Percentiles rank a stretch among this genome's conserved stretches.
These are phyloP conservation scores for Curvularia hawaiiensis DNA, from an alignment of 2,329 filamentous ascomycete genomes.

Conservation along the genomic window DNA sequence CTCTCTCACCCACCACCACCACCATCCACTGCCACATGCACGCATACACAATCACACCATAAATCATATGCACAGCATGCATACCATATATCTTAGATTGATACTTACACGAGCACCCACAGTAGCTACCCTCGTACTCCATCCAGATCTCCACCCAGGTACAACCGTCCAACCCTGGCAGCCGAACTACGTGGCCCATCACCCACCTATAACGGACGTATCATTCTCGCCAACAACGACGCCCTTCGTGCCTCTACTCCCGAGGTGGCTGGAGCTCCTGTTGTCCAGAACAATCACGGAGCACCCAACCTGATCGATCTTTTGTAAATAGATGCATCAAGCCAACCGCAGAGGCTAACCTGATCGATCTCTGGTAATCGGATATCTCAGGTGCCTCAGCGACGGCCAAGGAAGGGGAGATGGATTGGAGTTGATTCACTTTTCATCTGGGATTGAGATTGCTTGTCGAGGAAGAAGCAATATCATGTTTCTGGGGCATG, in stretches of 20 bases:
- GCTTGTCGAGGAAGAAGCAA: background rate
- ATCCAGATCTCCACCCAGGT: constrained; percentile 4
- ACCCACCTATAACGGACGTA: constrained; percentile 16
- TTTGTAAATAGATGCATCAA: background rate
- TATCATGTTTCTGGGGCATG: background rate
- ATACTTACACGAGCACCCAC: background rate
- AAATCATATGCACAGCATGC: too few species aligned
- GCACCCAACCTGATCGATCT: constrained; percentile 1
- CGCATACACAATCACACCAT: too few species aligned
- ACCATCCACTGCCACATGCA: too few species aligned
- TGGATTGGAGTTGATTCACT: background rate
- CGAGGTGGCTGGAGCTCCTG: background rate
- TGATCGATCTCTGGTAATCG: background rate
- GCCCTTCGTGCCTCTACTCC: background rate
- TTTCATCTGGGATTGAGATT: background rate
- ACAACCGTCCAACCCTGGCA: constrained; percentile 3
- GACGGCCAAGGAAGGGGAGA: background rate
- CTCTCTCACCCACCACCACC: too few species aligned
- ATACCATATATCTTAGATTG: background rate
- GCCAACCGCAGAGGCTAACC: background rate
- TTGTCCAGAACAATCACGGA: constrained; percentile 5
- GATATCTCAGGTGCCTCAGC: too few species aligned
- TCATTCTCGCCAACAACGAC: constrained; percentile 16
- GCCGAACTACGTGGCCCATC: constrained; percentile 14
- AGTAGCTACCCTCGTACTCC: background rate